These are phyloP conservation scores for Trichosanthes cucumerina DNA, from an alignment of 306 rosid genomes.

Conservation along the genomic window DNA sequence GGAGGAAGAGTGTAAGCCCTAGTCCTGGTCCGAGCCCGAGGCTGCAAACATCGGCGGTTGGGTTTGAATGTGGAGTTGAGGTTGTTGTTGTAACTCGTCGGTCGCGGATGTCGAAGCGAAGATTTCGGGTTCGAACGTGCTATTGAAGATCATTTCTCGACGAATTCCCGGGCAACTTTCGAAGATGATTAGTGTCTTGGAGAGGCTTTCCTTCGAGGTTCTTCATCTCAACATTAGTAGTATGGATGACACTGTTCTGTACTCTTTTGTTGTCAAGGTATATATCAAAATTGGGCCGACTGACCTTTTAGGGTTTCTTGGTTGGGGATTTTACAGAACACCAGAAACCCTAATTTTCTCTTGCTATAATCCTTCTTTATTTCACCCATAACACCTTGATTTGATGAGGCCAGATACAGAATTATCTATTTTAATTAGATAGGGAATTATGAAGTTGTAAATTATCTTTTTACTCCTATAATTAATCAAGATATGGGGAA, in stretches of 20 bases:
- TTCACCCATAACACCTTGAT: background rate
- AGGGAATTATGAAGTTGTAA: background rate
- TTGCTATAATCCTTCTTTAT: background rate
- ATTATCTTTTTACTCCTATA: background rate
- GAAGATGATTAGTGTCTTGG: slow-evolving; percentile 53
- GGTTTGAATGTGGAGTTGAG: slow-evolving; percentile 36
- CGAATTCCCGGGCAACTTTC: slow-evolving; percentile 55
- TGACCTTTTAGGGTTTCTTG: background rate
- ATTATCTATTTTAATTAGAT: background rate
- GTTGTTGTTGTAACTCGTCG: slow-evolving; percentile 65
- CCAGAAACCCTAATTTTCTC: background rate
- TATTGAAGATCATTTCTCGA: slow-evolving; percentile 53
- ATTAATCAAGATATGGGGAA: background rate
- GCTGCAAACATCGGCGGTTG: slow-evolving; percentile 1
- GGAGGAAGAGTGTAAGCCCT: slow-evolving; percentile 92
- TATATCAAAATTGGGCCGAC: background rate
- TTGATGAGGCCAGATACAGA: background rate
- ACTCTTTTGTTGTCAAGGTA: slow-evolving; percentile 86
- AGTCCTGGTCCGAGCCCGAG: slow-evolving; percentile 53
- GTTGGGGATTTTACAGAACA: background rate
- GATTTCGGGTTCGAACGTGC: slow-evolving; percentile 72
- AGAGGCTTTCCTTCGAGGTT: slow-evolving; percentile 69
- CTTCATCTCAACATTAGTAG: slow-evolving; percentile 84
- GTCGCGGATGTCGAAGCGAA: slow-evolving; percentile 85
- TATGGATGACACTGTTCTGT: slow-evolving; percentile 82